A percentile compares a stretch with the other conserved stretches of the same genome.
Conservation (phyloP, 805 yeast species). For the Novakomyces olei region DNA sequence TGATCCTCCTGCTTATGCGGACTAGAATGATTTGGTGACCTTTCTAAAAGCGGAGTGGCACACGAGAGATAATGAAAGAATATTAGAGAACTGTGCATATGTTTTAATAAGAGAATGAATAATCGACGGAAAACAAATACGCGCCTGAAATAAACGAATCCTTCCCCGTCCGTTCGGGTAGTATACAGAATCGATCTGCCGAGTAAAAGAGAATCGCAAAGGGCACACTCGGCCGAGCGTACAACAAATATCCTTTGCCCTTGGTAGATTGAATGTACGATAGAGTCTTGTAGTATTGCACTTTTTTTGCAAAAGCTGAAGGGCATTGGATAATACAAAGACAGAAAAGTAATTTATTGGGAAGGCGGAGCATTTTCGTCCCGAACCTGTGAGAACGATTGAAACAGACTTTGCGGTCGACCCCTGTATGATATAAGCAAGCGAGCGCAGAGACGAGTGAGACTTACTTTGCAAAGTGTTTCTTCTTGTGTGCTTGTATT, state of each 20-base stretch:
- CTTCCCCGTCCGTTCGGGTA: too few species aligned
- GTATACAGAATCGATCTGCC: too few species aligned
- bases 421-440: background rate
- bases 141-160: too few species aligned
- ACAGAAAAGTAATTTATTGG: background rate
- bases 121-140: too few species aligned
- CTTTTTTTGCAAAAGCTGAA: background rate
- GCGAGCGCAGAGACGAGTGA: background rate
- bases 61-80: too few species aligned
- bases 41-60: too few species aligned
- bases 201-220: background rate
- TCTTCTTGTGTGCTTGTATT: conserved; percentile 26
- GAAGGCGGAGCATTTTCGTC: background rate
- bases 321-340: background rate
- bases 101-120: too few species aligned
- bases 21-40: too few species aligned
- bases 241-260: background rate
- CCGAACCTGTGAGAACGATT: background rate
- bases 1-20: too few species aligned
- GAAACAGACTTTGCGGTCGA: background rate
- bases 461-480: conserved; percentile 20
- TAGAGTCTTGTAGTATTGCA: too few species aligned
- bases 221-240: background rate
- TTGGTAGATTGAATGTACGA: too few species aligned
- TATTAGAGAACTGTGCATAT: too few species aligned